These are phyloP conservation scores for Ogataea neopini DNA, from an alignment of 805 yeast species.

Conservation along the genomic window DNA sequence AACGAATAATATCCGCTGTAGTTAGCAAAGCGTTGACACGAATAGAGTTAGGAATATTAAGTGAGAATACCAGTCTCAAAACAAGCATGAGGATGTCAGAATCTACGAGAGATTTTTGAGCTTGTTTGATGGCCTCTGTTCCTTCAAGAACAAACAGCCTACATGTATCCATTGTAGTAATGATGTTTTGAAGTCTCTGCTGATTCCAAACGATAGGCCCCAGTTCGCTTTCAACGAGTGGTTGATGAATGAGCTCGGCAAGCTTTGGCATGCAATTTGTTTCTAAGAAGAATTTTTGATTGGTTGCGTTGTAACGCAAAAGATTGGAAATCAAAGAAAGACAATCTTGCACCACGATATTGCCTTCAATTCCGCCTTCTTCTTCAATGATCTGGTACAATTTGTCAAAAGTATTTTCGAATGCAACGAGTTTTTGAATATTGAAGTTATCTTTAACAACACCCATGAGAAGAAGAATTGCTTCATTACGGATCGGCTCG, in stretches of 20 bases:
- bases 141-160: slow-evolving; percentile 72
- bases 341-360: slow-evolving; percentile 89
- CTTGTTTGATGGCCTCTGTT: slow-evolving; percentile 57
- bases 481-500: slow-evolving; percentile 89
- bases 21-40: slow-evolving; percentile 71
- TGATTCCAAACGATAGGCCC: slow-evolving; percentile 69
- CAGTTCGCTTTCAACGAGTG: slow-evolving; percentile 44
- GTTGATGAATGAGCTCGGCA: slow-evolving; percentile 62
- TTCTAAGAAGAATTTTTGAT: slow-evolving; percentile 86
- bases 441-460: slow-evolving; percentile 79
- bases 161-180: slow-evolving; percentile 69
- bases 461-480: slow-evolving; percentile 79
- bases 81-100: slow-evolving; percentile 67
- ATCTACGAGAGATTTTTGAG: slow-evolving; percentile 61
- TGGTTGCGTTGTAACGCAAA: slow-evolving; percentile 79
- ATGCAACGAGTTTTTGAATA: slow-evolving; percentile 90
- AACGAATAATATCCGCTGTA: slow-evolving; percentile 72
- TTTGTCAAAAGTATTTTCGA: slow-evolving; percentile 87
- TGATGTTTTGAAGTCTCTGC: slow-evolving; percentile 68
- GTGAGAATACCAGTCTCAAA: slow-evolving; percentile 68
- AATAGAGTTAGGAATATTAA: slow-evolving; percentile 61
- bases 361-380: slow-evolving; percentile 89
- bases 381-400: slow-evolving; percentile 76
- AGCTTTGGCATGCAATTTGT: slow-evolving; percentile 74
- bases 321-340: slow-evolving; percentile 71